These are phyloP conservation scores for Beauveria bassiana DNA, from an alignment of 2,329 filamentous ascomycete species.

Conservation along the genomic window DNA sequence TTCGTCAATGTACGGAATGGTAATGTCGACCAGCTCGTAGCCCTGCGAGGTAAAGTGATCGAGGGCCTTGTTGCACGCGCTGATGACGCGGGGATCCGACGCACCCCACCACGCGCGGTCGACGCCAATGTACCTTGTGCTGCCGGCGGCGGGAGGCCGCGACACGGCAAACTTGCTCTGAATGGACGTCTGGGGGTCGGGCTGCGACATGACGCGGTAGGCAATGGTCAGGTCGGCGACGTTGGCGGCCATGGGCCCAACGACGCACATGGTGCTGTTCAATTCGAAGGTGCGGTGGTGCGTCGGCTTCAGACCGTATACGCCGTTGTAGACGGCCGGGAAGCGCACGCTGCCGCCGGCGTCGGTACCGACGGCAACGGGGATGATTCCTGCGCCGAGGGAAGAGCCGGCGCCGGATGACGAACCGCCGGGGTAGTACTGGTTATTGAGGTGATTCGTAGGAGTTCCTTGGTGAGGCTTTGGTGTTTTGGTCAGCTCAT, in stretches of 20 bases:
- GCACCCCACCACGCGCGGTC: constrained; percentile 43
- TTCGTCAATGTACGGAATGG: constrained; percentile 58
- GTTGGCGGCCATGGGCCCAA: constrained; percentile 68
- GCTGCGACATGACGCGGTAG: constrained; percentile 72
- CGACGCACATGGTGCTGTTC: constrained; percentile 50
- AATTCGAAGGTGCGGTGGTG: constrained; percentile 60
- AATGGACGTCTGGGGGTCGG: constrained; percentile 54
- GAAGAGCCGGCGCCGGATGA: constrained; percentile 70
- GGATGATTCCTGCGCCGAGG: constrained; percentile 61
- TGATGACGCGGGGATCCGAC: constrained; percentile 54
- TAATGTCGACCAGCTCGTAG: constrained; percentile 49
- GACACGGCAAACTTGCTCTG: constrained; percentile 58
- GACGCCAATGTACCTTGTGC: constrained; percentile 62
- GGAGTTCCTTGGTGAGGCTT: constrained; percentile 55
- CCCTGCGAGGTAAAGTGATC: constrained; percentile 45
- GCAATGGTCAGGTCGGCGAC: constrained; percentile 71
- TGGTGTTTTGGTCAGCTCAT: constrained; percentile 28
- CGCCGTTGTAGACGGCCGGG: constrained; percentile 66
- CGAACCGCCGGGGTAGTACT: constrained; percentile 75
- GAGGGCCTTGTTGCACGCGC: constrained; percentile 54
- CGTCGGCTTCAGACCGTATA: constrained; percentile 74
- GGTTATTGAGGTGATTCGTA: constrained; percentile 66
- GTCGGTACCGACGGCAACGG: constrained; percentile 68
- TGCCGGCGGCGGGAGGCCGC: constrained; percentile 30
- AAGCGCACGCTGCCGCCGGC: constrained; percentile 70